A percentile compares a stretch with the other conserved stretches of the same genome.
These are phyloP conservation scores for Fusarium sp. DNA, from an alignment of 2,329 filamentous ascomycete genomes.

Conservation along the genomic window DNA sequence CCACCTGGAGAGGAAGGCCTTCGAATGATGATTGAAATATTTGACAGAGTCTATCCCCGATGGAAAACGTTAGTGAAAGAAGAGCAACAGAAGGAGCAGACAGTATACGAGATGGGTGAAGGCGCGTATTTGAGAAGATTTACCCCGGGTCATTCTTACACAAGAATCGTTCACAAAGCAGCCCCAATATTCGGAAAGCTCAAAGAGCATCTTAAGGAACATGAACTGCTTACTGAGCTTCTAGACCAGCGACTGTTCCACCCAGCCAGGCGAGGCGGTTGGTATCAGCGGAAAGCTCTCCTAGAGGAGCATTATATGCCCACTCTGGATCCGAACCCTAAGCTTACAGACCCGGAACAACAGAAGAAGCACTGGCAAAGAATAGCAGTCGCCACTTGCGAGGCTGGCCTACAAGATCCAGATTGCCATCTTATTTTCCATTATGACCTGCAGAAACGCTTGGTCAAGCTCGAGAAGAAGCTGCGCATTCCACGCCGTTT, in stretches of 20 bases:
- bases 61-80: conserved; percentile 81
- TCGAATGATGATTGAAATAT: conserved; percentile 76
- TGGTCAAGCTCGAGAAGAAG: conserved; percentile 89
- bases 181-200: conserved; percentile 82
- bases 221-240: conserved; percentile 79
- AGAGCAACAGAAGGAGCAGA: conserved; percentile 82
- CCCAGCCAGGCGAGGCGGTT: conserved; percentile 82
- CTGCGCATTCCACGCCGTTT: conserved; percentile 85
- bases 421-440: conserved; percentile 94
- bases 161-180: conserved; percentile 90
- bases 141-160: conserved; percentile 92
- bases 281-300: conserved; percentile 96
- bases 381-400: conserved; percentile 82
- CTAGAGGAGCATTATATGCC: conserved; percentile 97
- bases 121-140: conserved; percentile 90
- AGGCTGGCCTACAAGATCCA: conserved; percentile 85
- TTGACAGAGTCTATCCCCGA: conserved; percentile 80
- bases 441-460: conserved; percentile 92
- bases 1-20: conserved; percentile 74
- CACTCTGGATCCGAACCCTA: conserved; percentile 62
- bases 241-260: conserved; percentile 88
- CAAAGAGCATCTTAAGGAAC: conserved; percentile 83
- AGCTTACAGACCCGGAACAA: conserved; percentile 55
- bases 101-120: conserved; percentile 83
- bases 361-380: conserved; percentile 88